Evolutionary conservation across 225 moss, liverwort and hornwort species (phyloP).

Genomic region (Bryum argenteum): DNA sequence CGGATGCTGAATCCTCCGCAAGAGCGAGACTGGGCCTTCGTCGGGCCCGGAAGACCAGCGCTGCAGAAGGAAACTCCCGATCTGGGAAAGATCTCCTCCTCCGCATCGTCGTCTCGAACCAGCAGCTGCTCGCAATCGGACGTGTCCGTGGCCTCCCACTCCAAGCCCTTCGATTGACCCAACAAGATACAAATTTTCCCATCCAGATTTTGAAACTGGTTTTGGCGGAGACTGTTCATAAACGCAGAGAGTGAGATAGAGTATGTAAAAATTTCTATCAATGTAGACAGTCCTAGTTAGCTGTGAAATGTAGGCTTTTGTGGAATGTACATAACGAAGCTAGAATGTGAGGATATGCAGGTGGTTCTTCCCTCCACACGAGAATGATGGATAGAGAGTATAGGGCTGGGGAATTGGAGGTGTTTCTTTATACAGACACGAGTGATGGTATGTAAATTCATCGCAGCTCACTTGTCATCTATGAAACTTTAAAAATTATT

Average conservation of each 20-base stretch:
- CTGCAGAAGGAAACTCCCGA: slow-evolving; percentile 25
- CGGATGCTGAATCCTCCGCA: slow-evolving; percentile 48
- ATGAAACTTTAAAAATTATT: neutral
- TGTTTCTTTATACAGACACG: neutral
- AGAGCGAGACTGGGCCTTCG: slow-evolving; percentile 36
- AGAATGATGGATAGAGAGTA: slow-evolving; percentile 17
- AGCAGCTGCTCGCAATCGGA: slow-evolving; percentile 50
- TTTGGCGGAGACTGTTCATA: slow-evolving; percentile 41
- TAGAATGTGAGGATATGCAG: too few species aligned
- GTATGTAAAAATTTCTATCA: slow-evolving; percentile 27
- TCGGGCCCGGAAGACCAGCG: slow-evolving; percentile 17
- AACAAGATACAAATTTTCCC: neutral
- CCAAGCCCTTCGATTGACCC: slow-evolving; percentile 24
- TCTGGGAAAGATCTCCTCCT: slow-evolving; percentile 18
- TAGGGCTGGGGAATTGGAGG: slow-evolving; percentile 10
- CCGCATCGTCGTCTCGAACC: slow-evolving; percentile 40
- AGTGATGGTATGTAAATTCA: slow-evolving; percentile 30
- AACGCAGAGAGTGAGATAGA: slow-evolving; percentile 2
- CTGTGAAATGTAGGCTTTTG: neutral
- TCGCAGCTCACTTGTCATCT: slow-evolving; percentile 17
- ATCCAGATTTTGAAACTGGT: neutral
- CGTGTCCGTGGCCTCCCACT: slow-evolving; percentile 16
- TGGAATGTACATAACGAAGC: too few species aligned
- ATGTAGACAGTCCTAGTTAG: slow-evolving; percentile 7
- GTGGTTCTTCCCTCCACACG: slow-evolving; percentile 1